Percentiles rank a stretch among this genome's conserved stretches.
Conservation (phyloP, 805 yeast genomes). For the Millerozyma acaciae region DNA sequence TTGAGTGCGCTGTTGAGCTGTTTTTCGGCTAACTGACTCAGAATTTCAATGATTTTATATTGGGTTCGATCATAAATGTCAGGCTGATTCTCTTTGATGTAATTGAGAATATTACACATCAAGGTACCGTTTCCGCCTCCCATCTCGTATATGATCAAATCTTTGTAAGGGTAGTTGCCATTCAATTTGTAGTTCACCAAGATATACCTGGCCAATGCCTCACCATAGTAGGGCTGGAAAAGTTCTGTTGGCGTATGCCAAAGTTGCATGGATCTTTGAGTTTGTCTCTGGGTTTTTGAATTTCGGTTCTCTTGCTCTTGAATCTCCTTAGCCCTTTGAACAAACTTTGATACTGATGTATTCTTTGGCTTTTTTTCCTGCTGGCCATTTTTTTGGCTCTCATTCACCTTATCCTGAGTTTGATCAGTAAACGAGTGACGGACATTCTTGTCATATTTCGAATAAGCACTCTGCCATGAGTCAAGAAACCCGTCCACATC, state of each 20-base stretch:
- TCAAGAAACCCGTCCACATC: conserved; percentile 70
- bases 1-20: conserved; percentile 42
- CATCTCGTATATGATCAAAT: conserved; percentile 75
- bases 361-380: conserved; percentile 3
- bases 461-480: conserved; percentile 62
- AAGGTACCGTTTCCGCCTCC: conserved; percentile 91
- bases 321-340: conserved; percentile 21
- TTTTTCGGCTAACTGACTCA: conserved; percentile 55
- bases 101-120: conserved; percentile 71
- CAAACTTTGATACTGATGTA: conserved; percentile 25
- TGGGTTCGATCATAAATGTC: conserved; percentile 66
- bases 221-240: conserved; percentile 81
- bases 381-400: conserved; percentile 8
- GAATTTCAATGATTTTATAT: conserved; percentile 72
- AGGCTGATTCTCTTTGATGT: conserved; percentile 57
- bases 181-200: conserved; percentile 67
- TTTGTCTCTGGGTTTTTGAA: conserved; percentile 12
- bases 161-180: conserved; percentile 60
- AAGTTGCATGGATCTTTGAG: conserved; percentile 50
- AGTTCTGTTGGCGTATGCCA: conserved; percentile 93
- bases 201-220: conserved; percentile 78
- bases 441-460: conserved; percentile 47
- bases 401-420: conserved; percentile 8
- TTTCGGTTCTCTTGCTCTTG: conserved; percentile 21
- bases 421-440: no score